Conservation (phyloP, 2,329 filamentous ascomycete genomes). For the Neopestalotiopsis sp. region DNA sequence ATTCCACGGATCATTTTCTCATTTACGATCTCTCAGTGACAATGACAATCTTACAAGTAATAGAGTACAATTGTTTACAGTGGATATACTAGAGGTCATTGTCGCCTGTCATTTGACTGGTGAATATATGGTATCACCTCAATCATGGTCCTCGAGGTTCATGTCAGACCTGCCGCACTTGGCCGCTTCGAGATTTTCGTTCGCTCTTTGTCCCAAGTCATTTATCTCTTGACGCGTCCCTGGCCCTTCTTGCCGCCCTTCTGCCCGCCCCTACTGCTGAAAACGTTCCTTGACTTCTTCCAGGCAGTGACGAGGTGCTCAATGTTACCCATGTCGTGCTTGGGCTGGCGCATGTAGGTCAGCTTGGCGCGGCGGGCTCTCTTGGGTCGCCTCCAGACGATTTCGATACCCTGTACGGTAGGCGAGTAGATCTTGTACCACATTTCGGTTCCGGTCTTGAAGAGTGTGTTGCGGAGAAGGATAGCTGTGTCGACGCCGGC, state of each 20-base stretch:
- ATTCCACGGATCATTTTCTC: not conserved
- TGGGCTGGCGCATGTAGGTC: constrained; percentile 88
- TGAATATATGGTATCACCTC: not conserved
- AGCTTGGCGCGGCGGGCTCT: constrained; percentile 85
- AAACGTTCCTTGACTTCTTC: constrained; percentile 46
- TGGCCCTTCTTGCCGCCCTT: constrained; percentile 7
- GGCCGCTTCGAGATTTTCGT: not conserved
- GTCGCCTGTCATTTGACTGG: not conserved
- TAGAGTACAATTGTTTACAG: constrained; percentile 16
- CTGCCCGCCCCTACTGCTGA: constrained; percentile 32
- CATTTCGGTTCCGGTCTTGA: constrained; percentile 91
- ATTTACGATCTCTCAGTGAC: not conserved
- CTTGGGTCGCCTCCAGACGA: constrained; percentile 86
- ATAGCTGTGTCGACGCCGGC: constrained; percentile 90
- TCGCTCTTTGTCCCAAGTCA: not conserved
- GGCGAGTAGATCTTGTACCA: constrained; percentile 96
- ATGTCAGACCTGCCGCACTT: not conserved
- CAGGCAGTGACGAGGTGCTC: constrained; percentile 77
- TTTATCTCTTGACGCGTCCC: constrained; percentile 4
- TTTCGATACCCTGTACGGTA: constrained; percentile 87
- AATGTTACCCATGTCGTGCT: constrained; percentile 86
- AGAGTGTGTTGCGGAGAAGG: constrained; percentile 83
- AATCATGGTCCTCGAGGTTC: not conserved
- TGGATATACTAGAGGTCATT: constrained; percentile 8
- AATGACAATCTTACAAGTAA: not conserved